Conservation (phyloP, 768 basidiomycete species). For the Hypsizygus marmoreus region DNA sequence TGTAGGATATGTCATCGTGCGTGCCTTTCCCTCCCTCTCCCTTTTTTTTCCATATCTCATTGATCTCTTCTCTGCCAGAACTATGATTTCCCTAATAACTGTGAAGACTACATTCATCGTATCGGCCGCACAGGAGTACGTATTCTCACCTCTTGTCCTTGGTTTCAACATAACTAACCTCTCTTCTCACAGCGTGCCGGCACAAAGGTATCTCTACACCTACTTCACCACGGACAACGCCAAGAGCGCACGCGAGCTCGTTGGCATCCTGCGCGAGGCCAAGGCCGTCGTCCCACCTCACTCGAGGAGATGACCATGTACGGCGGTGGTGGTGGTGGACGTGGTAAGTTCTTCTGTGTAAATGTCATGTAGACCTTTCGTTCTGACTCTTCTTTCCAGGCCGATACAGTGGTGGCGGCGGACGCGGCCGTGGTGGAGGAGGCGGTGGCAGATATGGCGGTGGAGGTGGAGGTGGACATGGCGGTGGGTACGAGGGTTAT, state of each 20-base stretch:
- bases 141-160: constrained; percentile 9
- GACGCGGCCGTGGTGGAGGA: constrained; percentile 42
- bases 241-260: constrained; percentile 90
- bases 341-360: constrained; percentile 47
- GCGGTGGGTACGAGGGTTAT: constrained; percentile 41
- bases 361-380: constrained; percentile 13
- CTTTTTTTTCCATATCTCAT: constrained; percentile 5
- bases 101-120: constrained; percentile 98
- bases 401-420: constrained; percentile 59
- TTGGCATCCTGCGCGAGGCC: constrained; percentile 84
- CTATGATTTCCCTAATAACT: constrained; percentile 97
- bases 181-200: constrained; percentile 70
- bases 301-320: constrained; percentile 92
- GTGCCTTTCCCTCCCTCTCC: constrained; percentile 42
- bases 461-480: constrained; percentile 39
- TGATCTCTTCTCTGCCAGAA: constrained; percentile 53
- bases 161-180: constrained; percentile 3
- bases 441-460: constrained; percentile 43
- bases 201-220: constrained; percentile 90
- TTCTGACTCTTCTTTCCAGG: constrained; percentile 36
- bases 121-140: constrained; percentile 95
- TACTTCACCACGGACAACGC: constrained; percentile 98
- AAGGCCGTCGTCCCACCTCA: constrained; percentile 86
- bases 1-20: constrained; percentile 93
- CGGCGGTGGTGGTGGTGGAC: constrained; percentile 77